Evolutionary conservation across 2,329 filamentous ascomycete genomes (phyloP), one percentile per base, ranked within the genome.

Genomic region (Colletotrichum phormii): DNA sequence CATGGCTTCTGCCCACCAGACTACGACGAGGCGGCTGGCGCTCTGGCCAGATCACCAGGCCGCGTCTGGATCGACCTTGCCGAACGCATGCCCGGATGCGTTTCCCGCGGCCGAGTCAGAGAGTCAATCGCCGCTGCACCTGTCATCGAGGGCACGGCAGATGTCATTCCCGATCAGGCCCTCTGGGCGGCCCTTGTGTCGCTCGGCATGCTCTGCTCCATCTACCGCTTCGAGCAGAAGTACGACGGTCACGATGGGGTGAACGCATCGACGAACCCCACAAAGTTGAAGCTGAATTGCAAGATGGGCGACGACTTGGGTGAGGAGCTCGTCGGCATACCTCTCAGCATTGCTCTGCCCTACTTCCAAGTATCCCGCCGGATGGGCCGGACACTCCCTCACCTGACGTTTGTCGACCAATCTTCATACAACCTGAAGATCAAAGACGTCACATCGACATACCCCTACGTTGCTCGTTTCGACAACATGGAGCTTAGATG

Each of bases 401-500:
- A 89, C 74, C 82, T 89, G 11, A 86, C 86, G 0, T 89, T 89
- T 71, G 84, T 85, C 9, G 87, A 89, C 72, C 86, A 89, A 75
- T 84, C 86, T 1, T 88, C 86, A 0, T 88, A 88, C 77, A 89
- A 89, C 67, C 79, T 88, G 67, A 86, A 85, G 76, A 81, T 88
- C 68, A 81, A 82, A 42, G 86, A 89, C 68, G 80, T 82, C 1
- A 86, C 82, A 1, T 87, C 87, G 0, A 85, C 75, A 0, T 83
- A 84, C 58, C 87, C 87, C 5, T 89, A 89, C 66, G 79, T 88
- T 0, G 86, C 83, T 0, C 80, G 87, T 0, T 87, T 87, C 62
- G 86, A 88, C 64, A 89, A 89, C 67, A 89, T 83, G 18, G 87
- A 89, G 53, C 80, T 89, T 8, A 81, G 87, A 62, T 89, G 87